phyloP scores from a whole-genome alignment of 164 flowering plant species.

The Liriodendron chinense region DNA sequence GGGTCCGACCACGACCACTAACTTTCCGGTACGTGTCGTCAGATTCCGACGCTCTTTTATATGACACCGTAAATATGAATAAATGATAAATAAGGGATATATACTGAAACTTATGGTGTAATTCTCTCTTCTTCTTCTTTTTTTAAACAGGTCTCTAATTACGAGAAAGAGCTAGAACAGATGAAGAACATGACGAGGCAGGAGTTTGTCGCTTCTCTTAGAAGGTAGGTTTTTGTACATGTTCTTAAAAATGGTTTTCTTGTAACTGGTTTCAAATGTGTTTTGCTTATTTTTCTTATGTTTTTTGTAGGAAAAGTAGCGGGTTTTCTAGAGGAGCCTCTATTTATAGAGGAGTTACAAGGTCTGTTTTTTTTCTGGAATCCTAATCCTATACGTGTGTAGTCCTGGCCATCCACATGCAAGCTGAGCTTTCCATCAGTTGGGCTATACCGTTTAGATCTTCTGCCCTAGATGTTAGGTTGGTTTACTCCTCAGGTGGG shows the following conservation, averaged over 20 bases:
- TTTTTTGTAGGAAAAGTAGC: constrained; percentile 59
- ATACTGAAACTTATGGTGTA: not conserved
- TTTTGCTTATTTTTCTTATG: not conserved
- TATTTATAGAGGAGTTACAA: constrained; percentile 79
- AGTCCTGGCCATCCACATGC: too few species aligned
- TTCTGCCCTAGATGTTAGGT: too few species aligned
- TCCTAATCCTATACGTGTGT: not conserved
- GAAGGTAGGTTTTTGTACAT: constrained; percentile 45
- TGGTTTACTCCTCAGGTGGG: too few species aligned
- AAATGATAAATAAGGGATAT: not conserved
- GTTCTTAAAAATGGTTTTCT: not conserved
- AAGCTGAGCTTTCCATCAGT: not conserved
- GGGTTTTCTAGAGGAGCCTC: constrained; percentile 93
- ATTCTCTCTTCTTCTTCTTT: not conserved
- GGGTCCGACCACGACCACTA: constrained; percentile 82
- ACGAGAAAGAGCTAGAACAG: constrained; percentile 72
- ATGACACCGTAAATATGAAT: not conserved
- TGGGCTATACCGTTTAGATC: too few species aligned
- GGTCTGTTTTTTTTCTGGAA: constrained; percentile 27
- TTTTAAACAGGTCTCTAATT: constrained; percentile 47
- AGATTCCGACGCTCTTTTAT: constrained; percentile 1
- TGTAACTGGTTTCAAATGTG: not conserved
- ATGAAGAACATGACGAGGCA: constrained; percentile 91
- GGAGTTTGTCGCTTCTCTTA: constrained; percentile 84
- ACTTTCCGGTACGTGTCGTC: constrained; percentile 53